phyloP scores from a whole-genome alignment of 1,284 basidiomycete species.

The Melampsora occidentalis region DNA sequence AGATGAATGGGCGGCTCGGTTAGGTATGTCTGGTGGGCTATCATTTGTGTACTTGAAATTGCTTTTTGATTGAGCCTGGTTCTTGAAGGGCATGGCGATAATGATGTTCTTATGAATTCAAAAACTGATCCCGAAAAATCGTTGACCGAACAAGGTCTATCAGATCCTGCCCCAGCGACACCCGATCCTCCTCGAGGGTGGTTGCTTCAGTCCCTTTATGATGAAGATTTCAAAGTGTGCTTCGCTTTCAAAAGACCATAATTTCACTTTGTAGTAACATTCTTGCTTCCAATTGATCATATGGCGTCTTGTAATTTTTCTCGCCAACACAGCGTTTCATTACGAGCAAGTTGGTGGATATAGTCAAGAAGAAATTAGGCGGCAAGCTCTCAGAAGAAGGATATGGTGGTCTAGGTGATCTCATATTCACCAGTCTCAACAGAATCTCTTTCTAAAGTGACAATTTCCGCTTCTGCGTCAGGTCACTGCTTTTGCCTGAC shows the following conservation, averaged over 20 bases:
- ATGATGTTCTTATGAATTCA: too few species aligned
- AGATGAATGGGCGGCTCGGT: slow-evolving; percentile 34
- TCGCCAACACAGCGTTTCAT: slow-evolving; percentile 15
- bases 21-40: neutral
- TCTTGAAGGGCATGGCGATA: too few species aligned
- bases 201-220: slow-evolving; percentile 33
- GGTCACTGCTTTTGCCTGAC: neutral
- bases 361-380: slow-evolving; percentile 23
- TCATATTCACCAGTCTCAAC: neutral
- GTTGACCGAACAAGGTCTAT: neutral
- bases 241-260: neutral
- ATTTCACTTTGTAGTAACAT: neutral
- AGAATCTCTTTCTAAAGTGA: neutral
- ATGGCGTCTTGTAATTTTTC: neutral
- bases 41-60: too few species aligned
- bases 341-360: slow-evolving; percentile 31
- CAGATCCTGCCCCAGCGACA: neutral
- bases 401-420: slow-evolving; percentile 28
- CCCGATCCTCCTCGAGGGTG: slow-evolving; percentile 5
- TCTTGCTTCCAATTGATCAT: neutral
- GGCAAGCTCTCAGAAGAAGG: slow-evolving; percentile 11
- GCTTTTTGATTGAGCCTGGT: too few species aligned
- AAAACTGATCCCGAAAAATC: too few species aligned
- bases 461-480: neutral
- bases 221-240: slow-evolving; percentile 33